Percentiles rank a stretch among this genome's conserved stretches.
These are phyloP conservation scores for Annulohypoxylon nitens DNA, from an alignment of 495 filamentous ascomycete genomes.

Conservation along the genomic window DNA sequence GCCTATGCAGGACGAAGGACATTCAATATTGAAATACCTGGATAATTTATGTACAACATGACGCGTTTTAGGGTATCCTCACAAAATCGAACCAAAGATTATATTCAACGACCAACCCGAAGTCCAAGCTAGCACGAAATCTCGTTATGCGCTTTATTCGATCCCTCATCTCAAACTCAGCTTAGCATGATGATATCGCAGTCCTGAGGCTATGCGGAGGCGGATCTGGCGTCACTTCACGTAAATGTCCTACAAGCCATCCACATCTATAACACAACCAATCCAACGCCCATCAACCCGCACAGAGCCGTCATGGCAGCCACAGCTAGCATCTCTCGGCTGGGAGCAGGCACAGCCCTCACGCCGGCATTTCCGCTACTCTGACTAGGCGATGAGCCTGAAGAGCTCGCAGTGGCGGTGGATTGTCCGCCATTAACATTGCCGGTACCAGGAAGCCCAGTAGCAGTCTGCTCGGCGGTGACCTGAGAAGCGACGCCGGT, in stretches of 20 bases:
- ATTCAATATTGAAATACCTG: background rate
- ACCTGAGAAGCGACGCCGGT: conserved; percentile 54
- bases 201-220: background rate
- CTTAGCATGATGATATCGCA: background rate
- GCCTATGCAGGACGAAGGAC: background rate
- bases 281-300: conserved; percentile 45
- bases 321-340: conserved; percentile 42
- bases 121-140: background rate
- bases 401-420: conserved; percentile 14
- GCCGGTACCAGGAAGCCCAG: conserved; percentile 26
- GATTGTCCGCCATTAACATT: background rate
- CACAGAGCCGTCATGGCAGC: conserved; percentile 39
- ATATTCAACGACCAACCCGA: background rate
- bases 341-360: conserved; percentile 33
- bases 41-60: background rate
- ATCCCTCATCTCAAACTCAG: background rate
- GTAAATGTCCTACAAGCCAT: background rate
- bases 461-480: conserved; percentile 31
- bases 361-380: conserved; percentile 29
- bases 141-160: background rate
- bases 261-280: conserved; percentile 43
- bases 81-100: background rate
- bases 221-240: background rate
- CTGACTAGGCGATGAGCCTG: conserved; percentile 13
- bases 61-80: conserved; percentile 4